These are phyloP conservation scores for Xylaria acuta DNA, from an alignment of 495 filamentous ascomycete genomes.

Conservation along the genomic window DNA sequence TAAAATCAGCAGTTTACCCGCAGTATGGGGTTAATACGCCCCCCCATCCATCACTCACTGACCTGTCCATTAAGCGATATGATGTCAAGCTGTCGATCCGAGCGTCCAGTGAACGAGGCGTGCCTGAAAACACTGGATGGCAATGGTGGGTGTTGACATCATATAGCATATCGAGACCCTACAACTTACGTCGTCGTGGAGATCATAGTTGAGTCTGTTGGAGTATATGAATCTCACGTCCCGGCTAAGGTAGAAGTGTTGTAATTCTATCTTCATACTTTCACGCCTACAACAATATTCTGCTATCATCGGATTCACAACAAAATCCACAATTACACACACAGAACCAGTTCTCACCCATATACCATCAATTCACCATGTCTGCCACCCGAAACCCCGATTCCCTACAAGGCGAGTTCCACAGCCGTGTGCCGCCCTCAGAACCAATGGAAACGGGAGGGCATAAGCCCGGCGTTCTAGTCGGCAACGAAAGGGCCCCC, in stretches of 20 bases:
- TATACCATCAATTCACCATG: slow-evolving; percentile 47
- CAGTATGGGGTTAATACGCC: not conserved
- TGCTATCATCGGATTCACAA: not conserved
- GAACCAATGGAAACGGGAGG: slow-evolving; percentile 61
- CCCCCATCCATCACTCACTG: no score
- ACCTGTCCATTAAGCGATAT: not conserved
- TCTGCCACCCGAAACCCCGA: slow-evolving; percentile 59
- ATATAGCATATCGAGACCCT: not conserved
- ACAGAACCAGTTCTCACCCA: not conserved
- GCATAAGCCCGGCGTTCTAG: slow-evolving; percentile 68
- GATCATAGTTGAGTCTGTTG: not conserved
- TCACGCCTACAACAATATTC: no score
- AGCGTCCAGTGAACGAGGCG: not conserved
- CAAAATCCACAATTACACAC: not conserved
- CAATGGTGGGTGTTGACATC: slow-evolving; percentile 17
- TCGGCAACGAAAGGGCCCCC: slow-evolving; percentile 64
- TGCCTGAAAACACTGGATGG: not conserved
- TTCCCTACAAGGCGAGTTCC: slow-evolving; percentile 66
- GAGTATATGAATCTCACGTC: slow-evolving; percentile 11
- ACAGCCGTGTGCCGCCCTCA: slow-evolving; percentile 54
- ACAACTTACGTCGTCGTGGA: not conserved
- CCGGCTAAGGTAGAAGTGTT: no score
- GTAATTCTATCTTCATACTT: not conserved
- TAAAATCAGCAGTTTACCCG: not conserved
- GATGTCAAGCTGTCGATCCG: slow-evolving; percentile 14